phyloP scores from a whole-genome alignment of 441 rosid species.

The Dalechampia spathulata region DNA sequence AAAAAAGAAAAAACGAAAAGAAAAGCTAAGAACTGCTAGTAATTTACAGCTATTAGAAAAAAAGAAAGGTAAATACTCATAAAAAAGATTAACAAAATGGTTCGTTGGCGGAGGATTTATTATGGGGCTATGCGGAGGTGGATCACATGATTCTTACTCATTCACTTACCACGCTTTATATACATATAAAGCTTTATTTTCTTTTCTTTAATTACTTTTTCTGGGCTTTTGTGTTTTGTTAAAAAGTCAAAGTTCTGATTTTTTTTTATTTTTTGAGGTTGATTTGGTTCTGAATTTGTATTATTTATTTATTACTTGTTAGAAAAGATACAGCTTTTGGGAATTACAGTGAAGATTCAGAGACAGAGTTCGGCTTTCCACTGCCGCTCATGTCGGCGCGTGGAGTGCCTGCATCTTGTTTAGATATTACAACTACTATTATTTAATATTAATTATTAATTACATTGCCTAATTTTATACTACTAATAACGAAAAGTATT shows the following conservation, averaged over 20 bases:
- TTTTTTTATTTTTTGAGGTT: no score
- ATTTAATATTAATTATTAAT: no score
- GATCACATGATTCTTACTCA: conserved; percentile 61
- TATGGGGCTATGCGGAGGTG: conserved; percentile 22
- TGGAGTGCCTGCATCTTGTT: background rate
- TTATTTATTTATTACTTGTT: background rate
- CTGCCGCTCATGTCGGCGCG: background rate
- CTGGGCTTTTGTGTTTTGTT: background rate
- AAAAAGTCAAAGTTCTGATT: no score
- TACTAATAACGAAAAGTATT: no score
- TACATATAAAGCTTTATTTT: background rate
- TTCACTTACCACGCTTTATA: conserved; percentile 16
- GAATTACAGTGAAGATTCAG: no score
- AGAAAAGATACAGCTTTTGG: no score
- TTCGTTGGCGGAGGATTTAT: conserved; percentile 39
- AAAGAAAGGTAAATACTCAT: background rate
- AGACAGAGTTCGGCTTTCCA: no score
- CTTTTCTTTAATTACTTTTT: no score
- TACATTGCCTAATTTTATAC: no score
- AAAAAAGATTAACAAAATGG: conserved; percentile 11
- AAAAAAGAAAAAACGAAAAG: conserved; percentile 1
- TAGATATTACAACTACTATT: no score
- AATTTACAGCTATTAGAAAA: conserved; percentile 2
- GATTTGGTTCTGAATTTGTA: no score
- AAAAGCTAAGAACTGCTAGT: background rate